phyloP scores from a whole-genome alignment of 2,329 filamentous ascomycete species.

The Alternaria arbusti region DNA sequence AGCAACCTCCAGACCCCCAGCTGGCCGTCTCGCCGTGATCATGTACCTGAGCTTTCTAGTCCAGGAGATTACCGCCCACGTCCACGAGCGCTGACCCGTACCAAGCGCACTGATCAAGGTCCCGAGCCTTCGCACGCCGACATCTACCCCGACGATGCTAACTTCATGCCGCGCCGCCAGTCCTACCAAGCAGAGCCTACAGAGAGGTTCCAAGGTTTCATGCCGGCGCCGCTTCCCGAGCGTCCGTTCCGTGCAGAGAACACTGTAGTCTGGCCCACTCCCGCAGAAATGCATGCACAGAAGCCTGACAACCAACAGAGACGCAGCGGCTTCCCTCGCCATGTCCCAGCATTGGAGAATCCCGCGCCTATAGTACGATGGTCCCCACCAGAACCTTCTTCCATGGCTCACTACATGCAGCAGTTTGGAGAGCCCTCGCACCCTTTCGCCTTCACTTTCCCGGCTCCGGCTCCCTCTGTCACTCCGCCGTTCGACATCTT shows the following conservation, averaged over 20 bases:
- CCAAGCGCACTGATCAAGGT: constrained; percentile 38
- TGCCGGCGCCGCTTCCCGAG: background rate
- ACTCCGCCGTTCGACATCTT: constrained; percentile 3
- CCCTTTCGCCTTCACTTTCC: background rate
- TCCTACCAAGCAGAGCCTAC: background rate
- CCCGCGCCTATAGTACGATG: background rate
- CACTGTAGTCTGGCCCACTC: constrained; percentile 22
- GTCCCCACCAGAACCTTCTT: background rate
- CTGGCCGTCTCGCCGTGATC: background rate
- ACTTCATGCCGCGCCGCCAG: constrained; percentile 4
- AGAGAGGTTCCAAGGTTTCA: background rate
- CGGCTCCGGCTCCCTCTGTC: background rate
- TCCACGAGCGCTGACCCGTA: constrained; percentile 14
- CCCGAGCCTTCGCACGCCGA: constrained; percentile 39
- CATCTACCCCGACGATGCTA: constrained; percentile 40
- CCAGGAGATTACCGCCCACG: background rate
- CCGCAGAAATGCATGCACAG: constrained; percentile 19
- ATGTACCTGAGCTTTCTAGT: constrained; percentile 5
- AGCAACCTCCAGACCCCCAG: constrained; percentile 3
- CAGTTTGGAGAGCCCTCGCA: background rate
- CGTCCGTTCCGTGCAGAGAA: constrained; percentile 2
- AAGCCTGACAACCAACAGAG: background rate
- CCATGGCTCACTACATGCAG: background rate
- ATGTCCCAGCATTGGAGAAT: background rate
- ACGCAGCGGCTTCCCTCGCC: background rate